Conservation (phyloP, 2,329 filamentous ascomycete species). For the Nothophoma quercina region DNA sequence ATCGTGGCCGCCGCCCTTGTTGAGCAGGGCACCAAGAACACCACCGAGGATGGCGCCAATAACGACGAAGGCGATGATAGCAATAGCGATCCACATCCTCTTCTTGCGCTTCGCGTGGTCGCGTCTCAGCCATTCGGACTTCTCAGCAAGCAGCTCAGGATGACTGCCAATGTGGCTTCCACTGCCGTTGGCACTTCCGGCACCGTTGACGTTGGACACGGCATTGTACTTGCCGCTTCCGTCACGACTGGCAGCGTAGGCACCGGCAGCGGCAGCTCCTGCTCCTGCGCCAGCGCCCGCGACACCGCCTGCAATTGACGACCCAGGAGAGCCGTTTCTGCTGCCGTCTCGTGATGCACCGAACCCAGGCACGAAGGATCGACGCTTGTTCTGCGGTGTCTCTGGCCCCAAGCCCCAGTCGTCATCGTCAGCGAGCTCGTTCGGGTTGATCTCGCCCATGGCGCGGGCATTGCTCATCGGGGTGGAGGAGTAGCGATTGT, state of each 20-base stretch:
- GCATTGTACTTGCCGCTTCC: conserved; percentile 64
- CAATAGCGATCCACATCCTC: conserved; percentile 73
- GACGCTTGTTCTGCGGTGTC: conserved; percentile 56
- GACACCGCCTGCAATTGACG: conserved; percentile 44
- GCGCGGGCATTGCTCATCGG: conserved; percentile 41
- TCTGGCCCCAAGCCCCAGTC: conserved; percentile 77
- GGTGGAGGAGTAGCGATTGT: conserved; percentile 63
- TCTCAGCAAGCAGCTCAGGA: conserved; percentile 59
- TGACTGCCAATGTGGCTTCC: conserved; percentile 19
- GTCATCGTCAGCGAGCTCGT: conserved; percentile 84
- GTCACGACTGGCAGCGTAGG: conserved; percentile 35
- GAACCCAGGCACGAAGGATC: conserved; percentile 65
- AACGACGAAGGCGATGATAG: conserved; percentile 69
- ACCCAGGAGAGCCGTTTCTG: conserved; percentile 51
- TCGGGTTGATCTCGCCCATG: conserved; percentile 70
- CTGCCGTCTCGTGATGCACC: conserved; percentile 53
- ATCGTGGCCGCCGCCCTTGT: conserved; percentile 48
- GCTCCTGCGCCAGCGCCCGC: conserved; percentile 56
- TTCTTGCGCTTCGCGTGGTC: conserved; percentile 65
- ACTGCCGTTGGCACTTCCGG: conserved; percentile 13
- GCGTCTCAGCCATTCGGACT: conserved; percentile 69
- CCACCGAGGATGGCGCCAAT: conserved; percentile 76
- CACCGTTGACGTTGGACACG: conserved; percentile 50
- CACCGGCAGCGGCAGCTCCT: conserved; percentile 44
- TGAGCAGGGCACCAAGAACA: conserved; percentile 75